phyloP scores from a whole-genome alignment of 2,329 filamentous ascomycete genomes.

The Aspergillus unguis region DNA sequence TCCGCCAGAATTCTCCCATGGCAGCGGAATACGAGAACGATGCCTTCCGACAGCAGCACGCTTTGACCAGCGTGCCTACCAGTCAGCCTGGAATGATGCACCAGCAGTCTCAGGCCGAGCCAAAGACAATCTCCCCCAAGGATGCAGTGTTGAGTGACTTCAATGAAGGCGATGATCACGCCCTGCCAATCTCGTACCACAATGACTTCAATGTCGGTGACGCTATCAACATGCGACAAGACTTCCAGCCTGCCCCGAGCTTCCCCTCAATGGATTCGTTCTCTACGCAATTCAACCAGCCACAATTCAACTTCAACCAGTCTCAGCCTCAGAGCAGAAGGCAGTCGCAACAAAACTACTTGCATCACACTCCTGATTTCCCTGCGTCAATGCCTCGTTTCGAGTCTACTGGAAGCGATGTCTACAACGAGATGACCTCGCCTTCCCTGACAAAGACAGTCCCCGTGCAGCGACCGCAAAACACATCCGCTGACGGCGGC shows the following conservation, averaged over 20 bases:
- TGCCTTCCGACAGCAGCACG: conserved; percentile 37
- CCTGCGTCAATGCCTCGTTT: conserved; percentile 59
- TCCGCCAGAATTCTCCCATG: conserved; percentile 67
- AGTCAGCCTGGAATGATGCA: conserved; percentile 31
- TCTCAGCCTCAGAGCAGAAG: conserved; percentile 23
- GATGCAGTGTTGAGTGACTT: conserved; percentile 82
- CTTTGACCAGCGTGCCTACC: conserved; percentile 39
- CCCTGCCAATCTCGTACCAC: conserved; percentile 64
- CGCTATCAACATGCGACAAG: conserved; percentile 35
- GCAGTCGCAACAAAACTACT: conserved; percentile 30
- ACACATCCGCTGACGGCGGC: conserved; percentile 70
- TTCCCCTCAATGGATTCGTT: conserved; percentile 44
- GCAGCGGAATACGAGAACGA: conserved; percentile 47
- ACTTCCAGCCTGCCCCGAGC: conserved; percentile 35
- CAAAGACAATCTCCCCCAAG: conserved; percentile 90
- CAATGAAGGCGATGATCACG: conserved; percentile 65
- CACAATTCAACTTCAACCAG: conserved; percentile 47
- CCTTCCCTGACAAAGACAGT: conserved; percentile 28
- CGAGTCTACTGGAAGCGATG: conserved; percentile 59
- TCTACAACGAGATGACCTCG: conserved; percentile 35
- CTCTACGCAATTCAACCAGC: conserved; percentile 40
- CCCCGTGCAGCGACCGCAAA: conserved; percentile 52
- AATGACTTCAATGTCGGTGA: conserved; percentile 50
- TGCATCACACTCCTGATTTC: conserved; percentile 54
- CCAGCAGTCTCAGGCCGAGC: conserved; percentile 41